Base-by-base conservation (phyloP, 768 basidiomycete species). In the Candolleomyces eurysporus region DNA sequence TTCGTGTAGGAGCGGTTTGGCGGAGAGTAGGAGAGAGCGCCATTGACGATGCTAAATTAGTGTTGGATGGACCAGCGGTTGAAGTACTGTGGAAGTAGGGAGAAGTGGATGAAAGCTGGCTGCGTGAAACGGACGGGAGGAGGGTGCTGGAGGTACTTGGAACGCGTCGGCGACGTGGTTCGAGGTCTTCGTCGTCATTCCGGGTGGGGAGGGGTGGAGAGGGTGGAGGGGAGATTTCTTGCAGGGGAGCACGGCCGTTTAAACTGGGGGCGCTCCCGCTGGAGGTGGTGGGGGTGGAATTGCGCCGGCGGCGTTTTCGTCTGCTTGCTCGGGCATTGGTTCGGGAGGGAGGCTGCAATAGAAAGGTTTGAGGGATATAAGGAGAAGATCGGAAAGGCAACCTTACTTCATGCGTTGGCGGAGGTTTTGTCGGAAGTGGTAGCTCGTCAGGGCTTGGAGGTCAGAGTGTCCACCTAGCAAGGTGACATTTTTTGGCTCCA, bases 361-460 rank as follows among this genome's bases (percentile, higher is more conserved):
- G 50, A 51, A 22, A 49, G 26, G 51, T 21, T 66, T 32, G 53
- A 58, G 14, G 30, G 48, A 30, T 11, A 56, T 62, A 43, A 36
- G 42, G 32, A 43, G 31, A 30, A n/a, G 43, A 36, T 63, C 48
- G 16, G 3, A 17, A 6, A 14, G 8, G 39, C 19, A 26, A 4
- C 68, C 83, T 69, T 72, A 92, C 94, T 91, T 87, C 69, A 94
- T 73, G 59, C 92, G 83, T 45, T 72, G 67, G 51, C 82, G 80
- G 19, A 96, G 77, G 26, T 83, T 79, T 48, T 80, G 78, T 10
- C 84, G 75, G 69, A 97, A 93, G 58, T 87, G 76, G 1, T 71
- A 70, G 31, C 36, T 83, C 81, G 57, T 86, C 88, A 21, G 80
- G 66, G 3, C 64, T 76, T 94, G 87, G 50, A 92, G 91, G 31